phyloP scores from a whole-genome alignment of 768 basidiomycete genomes.

The Kwoniella dendrophila region DNA sequence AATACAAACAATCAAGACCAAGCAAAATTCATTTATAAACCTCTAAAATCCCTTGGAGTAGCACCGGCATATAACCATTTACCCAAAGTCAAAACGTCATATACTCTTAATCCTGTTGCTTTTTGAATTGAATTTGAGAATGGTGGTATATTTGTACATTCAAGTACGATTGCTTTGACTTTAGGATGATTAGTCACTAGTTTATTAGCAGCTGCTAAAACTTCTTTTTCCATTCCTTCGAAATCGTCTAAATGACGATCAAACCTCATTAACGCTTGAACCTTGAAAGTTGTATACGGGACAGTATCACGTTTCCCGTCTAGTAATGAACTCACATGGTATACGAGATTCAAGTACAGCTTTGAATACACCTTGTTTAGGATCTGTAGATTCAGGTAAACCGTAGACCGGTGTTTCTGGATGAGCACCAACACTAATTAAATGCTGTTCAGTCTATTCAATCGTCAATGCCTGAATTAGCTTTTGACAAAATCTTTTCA shows the following conservation, averaged over 20 bases:
- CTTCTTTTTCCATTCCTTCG: conserved; percentile 38
- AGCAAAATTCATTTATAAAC: conserved; percentile 1
- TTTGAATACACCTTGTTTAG: conserved; percentile 25
- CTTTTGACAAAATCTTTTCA: too few relatives aligned
- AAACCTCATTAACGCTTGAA: not conserved
- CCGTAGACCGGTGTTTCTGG: conserved; percentile 34
- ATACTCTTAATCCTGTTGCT: conserved; percentile 29
- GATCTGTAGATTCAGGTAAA: conserved; percentile 23
- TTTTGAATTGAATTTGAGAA: conserved; percentile 29
- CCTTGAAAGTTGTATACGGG: not conserved
- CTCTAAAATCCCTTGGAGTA: conserved; percentile 6
- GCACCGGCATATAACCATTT: conserved; percentile 33
- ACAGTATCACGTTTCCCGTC: not conserved
- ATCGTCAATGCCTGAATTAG: too few relatives aligned
- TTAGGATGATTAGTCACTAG: conserved; percentile 22
- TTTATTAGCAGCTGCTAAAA: conserved; percentile 26
- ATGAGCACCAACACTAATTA: conserved; percentile 33
- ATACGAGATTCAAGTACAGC: conserved; percentile 27
- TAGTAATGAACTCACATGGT: conserved; percentile 22
- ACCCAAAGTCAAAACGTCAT: conserved; percentile 32
- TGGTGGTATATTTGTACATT: conserved; percentile 46
- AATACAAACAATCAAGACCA: too few relatives aligned
- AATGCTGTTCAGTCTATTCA: conserved; percentile 34
- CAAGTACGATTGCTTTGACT: conserved; percentile 36
- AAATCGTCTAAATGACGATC: conserved; percentile 29